Percentiles rank a stretch among this genome's conserved stretches.
phyloP scores from a whole-genome alignment of 208 protist genomes.

The Leptomonas pyrrhocoris region DNA sequence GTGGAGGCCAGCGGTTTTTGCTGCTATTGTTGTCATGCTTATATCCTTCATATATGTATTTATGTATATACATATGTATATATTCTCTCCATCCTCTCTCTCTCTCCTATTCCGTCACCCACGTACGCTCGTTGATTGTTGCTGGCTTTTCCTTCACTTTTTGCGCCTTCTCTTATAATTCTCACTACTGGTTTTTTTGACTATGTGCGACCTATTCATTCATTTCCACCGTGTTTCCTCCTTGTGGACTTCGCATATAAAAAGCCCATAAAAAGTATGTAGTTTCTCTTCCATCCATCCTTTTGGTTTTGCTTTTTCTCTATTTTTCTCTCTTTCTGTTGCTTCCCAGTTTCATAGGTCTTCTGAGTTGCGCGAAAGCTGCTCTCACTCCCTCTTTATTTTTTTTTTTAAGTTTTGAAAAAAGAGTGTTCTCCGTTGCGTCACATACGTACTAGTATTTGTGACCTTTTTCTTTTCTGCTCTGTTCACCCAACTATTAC shows the following conservation, averaged over 20 bases:
- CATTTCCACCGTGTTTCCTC: background rate
- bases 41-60: background rate
- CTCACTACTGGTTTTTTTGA: too few species aligned
- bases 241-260: conserved; percentile 10
- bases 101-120: background rate
- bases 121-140: conserved; percentile 1
- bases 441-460: too few species aligned
- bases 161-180: too few species aligned
- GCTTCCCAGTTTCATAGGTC: background rate
- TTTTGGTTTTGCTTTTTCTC: background rate
- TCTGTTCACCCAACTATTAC: too few species aligned
- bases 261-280: too few species aligned
- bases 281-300: background rate
- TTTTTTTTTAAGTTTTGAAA: too few species aligned
- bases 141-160: background rate
- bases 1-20: background rate
- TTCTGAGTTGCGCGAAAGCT: too few species aligned
- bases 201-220: too few species aligned
- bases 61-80: background rate
- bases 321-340: background rate
- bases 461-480: too few species aligned
- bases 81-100: background rate
- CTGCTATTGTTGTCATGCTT: background rate
- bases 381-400: background rate
- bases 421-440: too few species aligned